Conservation (phyloP, 768 basidiomycete genomes). For the Auricularia heimuer region DNA sequence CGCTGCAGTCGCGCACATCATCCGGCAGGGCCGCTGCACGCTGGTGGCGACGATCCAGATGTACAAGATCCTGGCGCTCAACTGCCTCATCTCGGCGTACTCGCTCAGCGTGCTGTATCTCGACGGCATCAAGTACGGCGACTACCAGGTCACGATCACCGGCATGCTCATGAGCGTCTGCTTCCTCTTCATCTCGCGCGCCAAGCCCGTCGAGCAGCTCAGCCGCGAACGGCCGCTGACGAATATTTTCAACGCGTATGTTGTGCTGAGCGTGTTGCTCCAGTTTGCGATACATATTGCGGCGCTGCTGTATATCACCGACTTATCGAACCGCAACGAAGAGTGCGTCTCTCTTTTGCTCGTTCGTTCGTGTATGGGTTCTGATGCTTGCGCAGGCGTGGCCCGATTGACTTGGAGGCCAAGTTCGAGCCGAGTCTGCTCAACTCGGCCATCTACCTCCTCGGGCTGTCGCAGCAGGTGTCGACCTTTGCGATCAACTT, state of each 20-base stretch:
- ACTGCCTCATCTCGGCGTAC: slow-evolving; percentile 98
- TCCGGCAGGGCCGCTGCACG: slow-evolving; percentile 96
- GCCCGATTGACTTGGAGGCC: slow-evolving; percentile 84
- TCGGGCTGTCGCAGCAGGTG: slow-evolving; percentile 94
- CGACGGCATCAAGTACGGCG: slow-evolving; percentile 98
- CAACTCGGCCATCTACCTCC: slow-evolving; percentile 93
- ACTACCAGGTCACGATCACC: slow-evolving; percentile 95
- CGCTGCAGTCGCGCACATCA: slow-evolving; percentile 83
- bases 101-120: slow-evolving; percentile 95
- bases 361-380: slow-evolving; percentile 3
- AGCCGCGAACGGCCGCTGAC: slow-evolving; percentile 87
- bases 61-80: slow-evolving; percentile 98
- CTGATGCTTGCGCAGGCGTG: slow-evolving; percentile 37
- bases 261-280: slow-evolving; percentile 78
- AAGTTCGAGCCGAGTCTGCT: slow-evolving; percentile 92
- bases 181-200: slow-evolving; percentile 95
- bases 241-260: slow-evolving; percentile 96
- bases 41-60: slow-evolving; percentile 98
- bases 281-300: slow-evolving; percentile 93
- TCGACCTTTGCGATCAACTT: slow-evolving; percentile 99
- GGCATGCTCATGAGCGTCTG: slow-evolving; percentile 98
- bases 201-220: slow-evolving; percentile 96
- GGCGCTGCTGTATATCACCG: slow-evolving; percentile 87
- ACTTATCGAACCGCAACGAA: slow-evolving; percentile 67
- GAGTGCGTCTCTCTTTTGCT: slow-evolving; percentile 38